These are phyloP conservation scores for Yamadazyma songkhlaensis DNA, from an alignment of 1,139 yeast genomes.

Conservation along the genomic window DNA sequence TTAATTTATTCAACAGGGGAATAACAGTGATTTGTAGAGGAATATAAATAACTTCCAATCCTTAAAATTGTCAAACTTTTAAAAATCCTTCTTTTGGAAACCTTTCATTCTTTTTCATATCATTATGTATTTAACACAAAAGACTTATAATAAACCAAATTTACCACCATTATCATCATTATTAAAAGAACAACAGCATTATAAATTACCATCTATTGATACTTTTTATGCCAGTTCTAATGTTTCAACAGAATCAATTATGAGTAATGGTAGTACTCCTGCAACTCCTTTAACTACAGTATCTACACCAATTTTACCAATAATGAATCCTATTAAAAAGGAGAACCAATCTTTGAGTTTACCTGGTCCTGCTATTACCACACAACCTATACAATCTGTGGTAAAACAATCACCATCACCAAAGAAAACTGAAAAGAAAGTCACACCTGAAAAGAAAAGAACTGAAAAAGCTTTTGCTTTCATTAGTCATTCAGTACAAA, in stretches of 20 bases:
- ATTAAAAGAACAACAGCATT: conserved; percentile 17
- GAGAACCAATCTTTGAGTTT: not conserved
- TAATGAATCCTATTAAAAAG: conserved; percentile 1
- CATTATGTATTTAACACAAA: conserved; percentile 9
- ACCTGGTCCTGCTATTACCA: not conserved
- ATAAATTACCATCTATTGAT: conserved; percentile 27
- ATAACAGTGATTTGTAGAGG: not conserved
- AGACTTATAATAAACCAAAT: conserved; percentile 20
- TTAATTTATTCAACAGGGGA: not conserved
- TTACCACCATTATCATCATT: conserved; percentile 46
- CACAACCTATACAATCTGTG: not conserved
- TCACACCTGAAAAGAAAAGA: conserved; percentile 9
- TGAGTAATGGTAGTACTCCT: conserved; percentile 6
- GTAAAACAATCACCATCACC: not conserved
- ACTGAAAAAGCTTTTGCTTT: conserved; percentile 66
- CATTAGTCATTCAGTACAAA: conserved; percentile 85
- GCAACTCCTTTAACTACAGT: conserved; percentile 6
- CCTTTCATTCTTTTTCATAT: not conserved
- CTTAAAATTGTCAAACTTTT: not conserved
- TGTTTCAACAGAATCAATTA: conserved; percentile 6
- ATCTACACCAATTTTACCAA: conserved; percentile 4
- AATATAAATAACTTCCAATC: not conserved
- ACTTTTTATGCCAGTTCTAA: conserved; percentile 13
- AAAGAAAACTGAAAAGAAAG: not conserved
- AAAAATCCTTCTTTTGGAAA: too few species aligned